Evolutionary conservation across 495 filamentous ascomycete genomes (phyloP).

Genomic region (Pyrenula aspistea): DNA sequence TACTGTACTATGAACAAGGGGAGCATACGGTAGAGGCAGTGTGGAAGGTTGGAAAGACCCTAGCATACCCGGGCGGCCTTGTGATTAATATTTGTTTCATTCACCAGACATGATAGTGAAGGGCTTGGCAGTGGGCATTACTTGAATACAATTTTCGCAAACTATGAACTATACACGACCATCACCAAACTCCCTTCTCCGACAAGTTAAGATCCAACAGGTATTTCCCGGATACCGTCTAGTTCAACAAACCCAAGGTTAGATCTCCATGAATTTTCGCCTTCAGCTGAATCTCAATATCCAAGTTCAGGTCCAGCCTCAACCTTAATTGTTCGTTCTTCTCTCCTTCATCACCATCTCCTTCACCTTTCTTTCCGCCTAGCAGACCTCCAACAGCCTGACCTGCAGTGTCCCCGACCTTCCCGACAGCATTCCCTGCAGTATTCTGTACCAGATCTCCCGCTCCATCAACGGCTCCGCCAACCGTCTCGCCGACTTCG

Average conservation of each 20-base stretch:
- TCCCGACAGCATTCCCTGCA: constrained; percentile 45
- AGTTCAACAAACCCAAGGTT: constrained; percentile 62
- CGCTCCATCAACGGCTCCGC: constrained; percentile 18
- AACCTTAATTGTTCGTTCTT: constrained; percentile 64
- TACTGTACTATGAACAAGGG: too few relatives aligned
- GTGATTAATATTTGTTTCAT: too few relatives aligned
- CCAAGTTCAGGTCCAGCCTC: constrained; percentile 74
- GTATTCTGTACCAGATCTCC: constrained; percentile 51
- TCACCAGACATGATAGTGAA: too few relatives aligned
- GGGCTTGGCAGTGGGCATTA: too few relatives aligned
- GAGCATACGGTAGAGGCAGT: too few relatives aligned
- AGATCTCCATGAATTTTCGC: constrained; percentile 88
- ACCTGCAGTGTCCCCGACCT: constrained; percentile 43
- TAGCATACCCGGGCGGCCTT: too few relatives aligned
- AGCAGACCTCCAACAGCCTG: constrained; percentile 42
- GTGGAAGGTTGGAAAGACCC: too few relatives aligned
- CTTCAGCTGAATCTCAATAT: constrained; percentile 82
- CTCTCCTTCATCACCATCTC: constrained; percentile 26
- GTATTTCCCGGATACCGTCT: too few relatives aligned
- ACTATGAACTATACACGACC: too few relatives aligned
- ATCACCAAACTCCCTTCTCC: too few relatives aligned
- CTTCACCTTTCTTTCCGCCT: constrained; percentile 23
- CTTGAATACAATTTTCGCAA: too few relatives aligned
- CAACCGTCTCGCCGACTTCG: constrained; percentile 40
- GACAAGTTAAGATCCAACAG: too few relatives aligned